phyloP scores from a whole-genome alignment of 2,329 filamentous ascomycete species.

The Ophiostoma himal-ulmi region DNA sequence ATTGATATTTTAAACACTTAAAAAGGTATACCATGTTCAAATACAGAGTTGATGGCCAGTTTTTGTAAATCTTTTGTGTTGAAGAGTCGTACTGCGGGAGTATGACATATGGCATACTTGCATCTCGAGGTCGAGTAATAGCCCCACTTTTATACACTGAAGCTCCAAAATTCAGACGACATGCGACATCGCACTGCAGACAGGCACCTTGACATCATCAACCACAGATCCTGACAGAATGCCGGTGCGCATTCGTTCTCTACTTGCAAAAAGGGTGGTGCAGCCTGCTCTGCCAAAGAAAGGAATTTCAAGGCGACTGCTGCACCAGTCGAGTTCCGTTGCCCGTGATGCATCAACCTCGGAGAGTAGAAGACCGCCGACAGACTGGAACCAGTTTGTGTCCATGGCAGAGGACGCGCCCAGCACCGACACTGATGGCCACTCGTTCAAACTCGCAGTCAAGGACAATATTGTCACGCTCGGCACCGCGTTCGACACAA shows the following conservation, averaged over 20 bases:
- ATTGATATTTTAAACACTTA: neutral
- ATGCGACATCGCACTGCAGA: neutral
- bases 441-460: slow-evolving; percentile 49
- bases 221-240: neutral
- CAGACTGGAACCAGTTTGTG: slow-evolving; percentile 28
- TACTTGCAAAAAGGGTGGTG: neutral
- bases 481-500: slow-evolving; percentile 52
- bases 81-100: neutral
- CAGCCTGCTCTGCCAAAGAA: neutral
- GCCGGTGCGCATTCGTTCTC: neutral
- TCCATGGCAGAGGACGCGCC: slow-evolving; percentile 7
- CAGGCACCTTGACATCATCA: neutral
- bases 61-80: neutral
- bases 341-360: neutral
- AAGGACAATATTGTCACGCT: slow-evolving; percentile 71
- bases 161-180: slow-evolving; percentile 11
- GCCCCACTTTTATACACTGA: neutral
- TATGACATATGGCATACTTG: neutral
- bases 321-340: neutral
- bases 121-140: neutral
- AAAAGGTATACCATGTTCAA: neutral
- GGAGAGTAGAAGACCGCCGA: neutral
- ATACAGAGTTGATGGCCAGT: neutral
- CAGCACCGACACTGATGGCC: neutral
- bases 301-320: neutral